Evolutionary conservation across 441 rosid species (phyloP), one percentile per base, ranked within the genome.

Genomic region (Iberis amara): DNA sequence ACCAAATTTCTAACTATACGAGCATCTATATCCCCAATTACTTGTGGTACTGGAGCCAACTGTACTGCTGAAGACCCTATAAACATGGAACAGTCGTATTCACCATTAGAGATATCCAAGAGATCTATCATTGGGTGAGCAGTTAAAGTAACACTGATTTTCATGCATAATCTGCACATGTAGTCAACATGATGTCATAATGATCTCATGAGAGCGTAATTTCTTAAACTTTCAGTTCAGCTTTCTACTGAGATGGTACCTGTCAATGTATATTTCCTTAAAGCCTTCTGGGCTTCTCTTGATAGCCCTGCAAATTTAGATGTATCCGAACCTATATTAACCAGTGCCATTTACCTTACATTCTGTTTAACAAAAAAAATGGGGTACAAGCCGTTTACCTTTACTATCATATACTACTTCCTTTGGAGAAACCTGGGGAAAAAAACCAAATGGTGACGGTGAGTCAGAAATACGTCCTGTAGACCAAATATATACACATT

Each of bases 371-470:
- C 40, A 36, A 33, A 64, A 48, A 11, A 47, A 51, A 32, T 53
- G 50, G 13, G 45, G 39, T 28, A n/a, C 39, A 45, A 64, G 53
- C 53, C 60, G 26, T 62, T 63, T 62, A 92, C 99, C 94, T 86
- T 72, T 76, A 69, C 70, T 72, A 71, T 88, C 92, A 72, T 79
- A 86, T 66, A 92, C 47, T 39, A 92, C 80, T 83, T 92, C 98
- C 71, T 78, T 89, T n/a, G 98, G 98, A 38, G 98, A 82, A 57
- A 92, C 89, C 96, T 92, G 42, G 57, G 68, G 14, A 64, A 39
- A 51, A 57, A 47, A 45, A 32, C 57, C 56, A 44, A 18, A 39
- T 12, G 14, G n/a, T n/a, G 27, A 24, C 2, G 27, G 27, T 45
- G 39, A 58, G 48, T 65, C 39, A 71, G 30, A 69, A 50, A n/a